A percentile compares a stretch with the other conserved stretches of the same genome.
Conservation (phyloP, 225 moss, liverwort and hornwort species). For the Physcomitrellopsis africana region DNA sequence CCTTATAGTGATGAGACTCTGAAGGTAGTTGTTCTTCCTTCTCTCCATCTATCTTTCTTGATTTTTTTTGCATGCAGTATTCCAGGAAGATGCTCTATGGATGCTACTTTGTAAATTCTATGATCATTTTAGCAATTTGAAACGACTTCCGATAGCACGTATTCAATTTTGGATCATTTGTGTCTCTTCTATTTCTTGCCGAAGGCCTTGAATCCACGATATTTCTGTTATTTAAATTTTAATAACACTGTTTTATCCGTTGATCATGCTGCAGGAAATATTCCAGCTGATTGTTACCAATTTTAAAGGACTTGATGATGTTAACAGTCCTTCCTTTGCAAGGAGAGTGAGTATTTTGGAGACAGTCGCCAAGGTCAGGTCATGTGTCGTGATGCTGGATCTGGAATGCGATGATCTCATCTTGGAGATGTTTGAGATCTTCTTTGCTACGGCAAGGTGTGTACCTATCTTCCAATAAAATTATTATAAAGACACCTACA, state of each 20-base stretch:
- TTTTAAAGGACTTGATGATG: conserved; percentile 87
- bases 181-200: background rate
- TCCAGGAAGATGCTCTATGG: background rate
- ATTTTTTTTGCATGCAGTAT: conserved; percentile 5
- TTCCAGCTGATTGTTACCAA: conserved; percentile 80
- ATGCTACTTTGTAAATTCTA: background rate
- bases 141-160: background rate
- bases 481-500: background rate
- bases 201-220: background rate
- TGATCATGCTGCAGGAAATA: conserved; percentile 66
- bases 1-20: conserved; percentile 75
- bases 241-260: background rate
- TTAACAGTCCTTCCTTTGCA: conserved; percentile 82
- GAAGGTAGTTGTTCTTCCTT: conserved; percentile 54
- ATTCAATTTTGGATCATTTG: background rate
- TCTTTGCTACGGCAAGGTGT: conserved; percentile 87
- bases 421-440: conserved; percentile 86
- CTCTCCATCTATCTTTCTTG: conserved; percentile 7
- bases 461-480: conserved; percentile 5
- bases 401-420: conserved; percentile 90
- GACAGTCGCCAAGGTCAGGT: conserved; percentile 91
- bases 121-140: background rate
- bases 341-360: conserved; percentile 87
- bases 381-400: conserved; percentile 94
- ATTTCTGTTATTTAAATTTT: background rate